These are phyloP conservation scores for Aschersonia sp. DNA, from an alignment of 2,329 filamentous ascomycete species.

Conservation along the genomic window DNA sequence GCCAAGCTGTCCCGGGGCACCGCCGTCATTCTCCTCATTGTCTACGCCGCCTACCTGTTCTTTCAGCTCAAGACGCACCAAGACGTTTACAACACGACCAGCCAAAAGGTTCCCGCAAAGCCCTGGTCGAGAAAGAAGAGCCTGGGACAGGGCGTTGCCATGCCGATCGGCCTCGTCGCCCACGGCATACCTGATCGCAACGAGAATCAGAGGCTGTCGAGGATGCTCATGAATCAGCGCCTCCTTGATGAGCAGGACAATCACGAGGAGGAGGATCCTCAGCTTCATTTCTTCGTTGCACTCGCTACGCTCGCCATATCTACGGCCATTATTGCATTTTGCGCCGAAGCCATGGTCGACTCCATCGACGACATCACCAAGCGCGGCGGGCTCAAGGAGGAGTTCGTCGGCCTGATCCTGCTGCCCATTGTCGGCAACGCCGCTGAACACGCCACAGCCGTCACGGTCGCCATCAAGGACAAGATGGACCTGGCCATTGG, in stretches of 20 bases:
- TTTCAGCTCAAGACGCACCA: conserved; percentile 86
- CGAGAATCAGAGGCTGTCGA: conserved; percentile 29
- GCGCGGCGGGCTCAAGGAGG: conserved; percentile 45
- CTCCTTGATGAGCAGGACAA: conserved; percentile 32
- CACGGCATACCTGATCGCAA: conserved; percentile 16
- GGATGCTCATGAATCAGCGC: conserved; percentile 26
- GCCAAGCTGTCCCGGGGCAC: conserved; percentile 56
- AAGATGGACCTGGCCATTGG: conserved; percentile 77
- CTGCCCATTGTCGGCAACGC: conserved; percentile 75
- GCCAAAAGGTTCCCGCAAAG: conserved; percentile 57
- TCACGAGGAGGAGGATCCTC: conserved; percentile 60
- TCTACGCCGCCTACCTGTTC: conserved; percentile 72
- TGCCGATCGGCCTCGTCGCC: conserved; percentile 23
- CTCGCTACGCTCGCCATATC: conserved; percentile 55
- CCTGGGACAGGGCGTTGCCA: conserved; percentile 23
- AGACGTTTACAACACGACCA: conserved; percentile 64
- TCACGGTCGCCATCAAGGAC: conserved; percentile 67
- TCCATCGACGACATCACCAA: conserved; percentile 55
- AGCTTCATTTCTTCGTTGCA: conserved; percentile 59
- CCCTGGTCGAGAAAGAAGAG: conserved; percentile 22
- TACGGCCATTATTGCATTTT: conserved; percentile 68
- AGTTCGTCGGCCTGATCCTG: conserved; percentile 68
- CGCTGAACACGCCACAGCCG: conserved; percentile 67
- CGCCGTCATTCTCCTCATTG: conserved; percentile 64
- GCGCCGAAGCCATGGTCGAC: conserved; percentile 65